These are phyloP conservation scores for Arthrobotrys megalospora DNA, from an alignment of 2,329 filamentous ascomycete genomes.

Conservation along the genomic window DNA sequence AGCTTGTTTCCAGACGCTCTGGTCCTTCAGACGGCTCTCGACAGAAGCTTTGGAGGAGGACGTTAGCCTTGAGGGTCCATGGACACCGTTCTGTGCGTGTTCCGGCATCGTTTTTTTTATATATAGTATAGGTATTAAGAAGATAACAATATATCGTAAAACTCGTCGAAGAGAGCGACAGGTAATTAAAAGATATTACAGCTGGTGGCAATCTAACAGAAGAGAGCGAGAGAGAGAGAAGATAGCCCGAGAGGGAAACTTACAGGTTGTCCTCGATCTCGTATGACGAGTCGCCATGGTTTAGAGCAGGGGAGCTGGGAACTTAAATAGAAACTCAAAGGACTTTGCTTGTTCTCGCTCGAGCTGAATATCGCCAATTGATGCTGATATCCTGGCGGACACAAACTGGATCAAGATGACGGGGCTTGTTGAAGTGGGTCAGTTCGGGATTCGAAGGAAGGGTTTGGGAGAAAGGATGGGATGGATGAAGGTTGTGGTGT, in stretches of 20 bases:
- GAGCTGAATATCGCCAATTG: conserved; percentile 57
- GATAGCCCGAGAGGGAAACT: conserved; percentile 20
- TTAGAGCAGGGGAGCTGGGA: conserved; percentile 15
- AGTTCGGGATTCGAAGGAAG: not conserved
- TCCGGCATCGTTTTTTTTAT: conserved; percentile 16
- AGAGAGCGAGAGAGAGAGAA: not conserved
- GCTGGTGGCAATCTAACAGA: not conserved
- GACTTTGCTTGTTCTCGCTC: not conserved
- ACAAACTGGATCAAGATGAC: not conserved
- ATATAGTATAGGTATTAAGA: conserved; percentile 1
- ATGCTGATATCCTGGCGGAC: conserved; percentile 7
- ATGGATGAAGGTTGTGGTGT: conserved; percentile 1
- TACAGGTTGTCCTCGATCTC: conserved; percentile 25
- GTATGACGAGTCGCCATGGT: conserved; percentile 18
- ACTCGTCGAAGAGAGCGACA: not conserved
- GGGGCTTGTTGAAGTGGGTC: conserved; percentile 12
- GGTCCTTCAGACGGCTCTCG: conserved; percentile 70
- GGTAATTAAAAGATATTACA: not conserved
- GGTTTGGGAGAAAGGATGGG: not conserved
- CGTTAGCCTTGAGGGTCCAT: conserved; percentile 42
- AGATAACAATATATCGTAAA: not conserved
- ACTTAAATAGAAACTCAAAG: conserved; percentile 43
- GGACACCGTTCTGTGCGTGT: conserved; percentile 14
- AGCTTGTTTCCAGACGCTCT: conserved; percentile 79
- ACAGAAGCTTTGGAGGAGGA: conserved; percentile 61